Base-by-base conservation (phyloP, 2,329 filamentous ascomycete species). In the Tolypocladium pustulatum region DNA sequence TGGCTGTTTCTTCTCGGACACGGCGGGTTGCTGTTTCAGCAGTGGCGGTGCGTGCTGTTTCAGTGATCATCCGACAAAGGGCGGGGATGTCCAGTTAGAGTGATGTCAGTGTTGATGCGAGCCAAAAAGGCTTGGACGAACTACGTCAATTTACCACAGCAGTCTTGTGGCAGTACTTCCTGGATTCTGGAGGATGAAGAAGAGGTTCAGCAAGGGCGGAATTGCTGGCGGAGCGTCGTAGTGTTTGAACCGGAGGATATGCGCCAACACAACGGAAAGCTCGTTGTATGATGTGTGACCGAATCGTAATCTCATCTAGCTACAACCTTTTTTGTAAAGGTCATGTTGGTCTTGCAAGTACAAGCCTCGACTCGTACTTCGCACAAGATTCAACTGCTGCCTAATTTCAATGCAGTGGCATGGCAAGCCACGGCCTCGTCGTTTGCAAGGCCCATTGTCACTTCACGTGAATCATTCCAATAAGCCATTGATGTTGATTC, bases 1-100 rank as follows among this genome's bases (percentile, higher is more conserved):
- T 1, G 60, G 58, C 25, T 59, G 59, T 52, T 55, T 43, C 34
- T 60, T 59, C 36, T 60, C 60, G 0, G 57, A 62, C 36, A 54
- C 56, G 9, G 58, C 37, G 1, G 56, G 58, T 0, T 58, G 61
- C 51, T 60, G 49, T 52, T 64, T 61, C 13, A 60, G 32, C 1
- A 54, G 40, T 4, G 41, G 41, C n/a, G 56, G 56, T 17, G 41
- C 49, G 12, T 60, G 58, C 7, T 57, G 38, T 6, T 57, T n/a
- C 6, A 51, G 55, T 17, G 43, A 53, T 17, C 27, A 34, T 3
- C 8, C 49, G 15, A 12, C 46, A 5, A 20, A 20, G 15, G 27
- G 46, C 27, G 46, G 46, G 15, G 15, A 32, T 20, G 25, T 51
- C 8, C 46, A 17, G 25, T 12, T n/a, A 17, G 8, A 3, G 17